Conservation (phyloP, 108 stramenopile species). For the Cyclotella kingstonii region DNA sequence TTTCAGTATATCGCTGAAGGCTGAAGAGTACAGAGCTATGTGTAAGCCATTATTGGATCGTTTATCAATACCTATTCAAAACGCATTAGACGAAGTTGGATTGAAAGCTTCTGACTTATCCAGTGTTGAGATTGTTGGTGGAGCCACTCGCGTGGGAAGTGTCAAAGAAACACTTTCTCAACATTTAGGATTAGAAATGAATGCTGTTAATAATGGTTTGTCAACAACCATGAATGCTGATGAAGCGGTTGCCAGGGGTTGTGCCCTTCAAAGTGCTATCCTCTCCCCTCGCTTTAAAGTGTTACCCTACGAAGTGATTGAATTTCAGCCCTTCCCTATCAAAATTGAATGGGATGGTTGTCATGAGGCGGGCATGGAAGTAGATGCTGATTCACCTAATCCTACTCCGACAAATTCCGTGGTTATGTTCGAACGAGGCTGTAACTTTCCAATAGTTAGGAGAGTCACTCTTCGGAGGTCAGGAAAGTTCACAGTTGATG, state of each 20-base stretch:
- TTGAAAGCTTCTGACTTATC: conserved; percentile 67
- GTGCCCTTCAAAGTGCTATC: conserved; percentile 96
- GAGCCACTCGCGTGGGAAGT: conserved; percentile 86
- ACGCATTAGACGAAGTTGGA: conserved; percentile 81
- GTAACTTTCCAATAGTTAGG: conserved; percentile 90
- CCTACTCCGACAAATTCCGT: conserved; percentile 78
- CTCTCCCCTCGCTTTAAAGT: conserved; percentile 97
- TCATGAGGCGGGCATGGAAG: conserved; percentile 53
- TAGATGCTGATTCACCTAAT: conserved; percentile 52
- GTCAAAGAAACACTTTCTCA: conserved; percentile 81
- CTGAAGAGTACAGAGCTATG: conserved; percentile 85
- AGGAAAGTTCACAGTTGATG: conserved; percentile 75
- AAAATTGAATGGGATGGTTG: conserved; percentile 90
- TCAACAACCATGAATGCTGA: conserved; percentile 98
- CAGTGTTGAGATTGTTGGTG: conserved; percentile 95
- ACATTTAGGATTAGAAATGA: conserved; percentile 68
- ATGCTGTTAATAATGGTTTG: conserved; percentile 75
- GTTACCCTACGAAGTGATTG: conserved; percentile 91
- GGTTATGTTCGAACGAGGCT: conserved; percentile 88
- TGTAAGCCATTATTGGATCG: conserved; percentile 77
- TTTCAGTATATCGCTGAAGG: conserved; percentile 77
- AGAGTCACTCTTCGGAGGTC: conserved; percentile 87
- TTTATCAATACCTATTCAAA: conserved; percentile 79
- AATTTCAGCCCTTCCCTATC: conserved; percentile 86
- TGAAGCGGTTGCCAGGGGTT: conserved; percentile 95